Evolutionary conservation across 805 yeast species (phyloP).

Genomic region (Pichia ethanolica): DNA sequence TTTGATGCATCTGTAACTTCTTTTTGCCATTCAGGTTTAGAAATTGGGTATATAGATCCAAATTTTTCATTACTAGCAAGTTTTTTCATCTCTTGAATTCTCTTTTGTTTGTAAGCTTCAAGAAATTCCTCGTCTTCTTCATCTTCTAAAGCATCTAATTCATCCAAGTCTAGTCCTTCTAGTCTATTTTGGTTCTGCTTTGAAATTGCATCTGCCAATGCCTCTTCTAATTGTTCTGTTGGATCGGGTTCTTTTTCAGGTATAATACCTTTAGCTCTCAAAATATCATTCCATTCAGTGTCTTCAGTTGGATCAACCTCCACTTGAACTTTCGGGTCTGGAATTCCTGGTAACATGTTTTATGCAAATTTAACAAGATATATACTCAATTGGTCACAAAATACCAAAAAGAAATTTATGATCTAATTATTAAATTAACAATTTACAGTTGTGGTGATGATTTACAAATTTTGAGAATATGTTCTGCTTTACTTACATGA

Average conservation of each 20-base stretch:
- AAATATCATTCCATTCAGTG: slow-evolving; percentile 97
- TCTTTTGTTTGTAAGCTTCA: slow-evolving; percentile 63
- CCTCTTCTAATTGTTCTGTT: slow-evolving; percentile 78
- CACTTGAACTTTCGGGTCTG: slow-evolving; percentile 60
- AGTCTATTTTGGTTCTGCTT: slow-evolving; percentile 78
- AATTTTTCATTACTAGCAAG: slow-evolving; percentile 49
- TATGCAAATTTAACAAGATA: neutral
- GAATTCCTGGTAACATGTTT: slow-evolving; percentile 4
- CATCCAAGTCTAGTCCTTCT: slow-evolving; percentile 70
- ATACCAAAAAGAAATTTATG: too few species aligned
- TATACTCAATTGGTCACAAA: too few species aligned
- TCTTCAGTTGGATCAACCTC: slow-evolving; percentile 94
- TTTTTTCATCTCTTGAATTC: slow-evolving; percentile 66
- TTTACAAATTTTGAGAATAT: too few species aligned
- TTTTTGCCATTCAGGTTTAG: slow-evolving; percentile 79
- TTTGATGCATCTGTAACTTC: slow-evolving; percentile 81
- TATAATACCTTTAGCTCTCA: slow-evolving; percentile 82
- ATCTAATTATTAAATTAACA: too few species aligned
- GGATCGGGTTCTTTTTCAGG: slow-evolving; percentile 91
- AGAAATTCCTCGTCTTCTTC: slow-evolving; percentile 91
- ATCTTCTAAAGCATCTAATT: slow-evolving; percentile 80
- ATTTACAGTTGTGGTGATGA: too few species aligned
- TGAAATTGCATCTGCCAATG: slow-evolving; percentile 72
- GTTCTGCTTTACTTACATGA: too few species aligned
- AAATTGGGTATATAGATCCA: slow-evolving; percentile 71